Evolutionary conservation across 192 early-diverging fungal species (phyloP).

Genomic region (Backusella macrospora): DNA sequence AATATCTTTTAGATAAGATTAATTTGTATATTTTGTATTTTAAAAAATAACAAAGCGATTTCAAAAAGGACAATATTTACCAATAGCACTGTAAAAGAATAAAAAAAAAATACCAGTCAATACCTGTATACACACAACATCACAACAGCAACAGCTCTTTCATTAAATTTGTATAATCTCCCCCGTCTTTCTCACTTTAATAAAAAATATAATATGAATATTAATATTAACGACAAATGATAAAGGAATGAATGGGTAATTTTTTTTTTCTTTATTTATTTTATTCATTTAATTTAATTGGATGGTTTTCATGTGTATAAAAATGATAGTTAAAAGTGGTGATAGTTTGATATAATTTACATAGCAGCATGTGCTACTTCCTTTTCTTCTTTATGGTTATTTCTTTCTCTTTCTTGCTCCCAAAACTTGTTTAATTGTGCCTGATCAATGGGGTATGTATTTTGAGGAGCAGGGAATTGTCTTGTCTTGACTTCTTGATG

Average conservation of each 20-base stretch:
- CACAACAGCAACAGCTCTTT: background rate
- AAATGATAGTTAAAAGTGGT: background rate
- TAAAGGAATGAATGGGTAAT: background rate
- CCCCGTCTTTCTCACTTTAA: background rate
- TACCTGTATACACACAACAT: background rate
- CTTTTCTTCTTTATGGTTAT: constrained; percentile 8
- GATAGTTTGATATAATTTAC: background rate
- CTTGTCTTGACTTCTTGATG: constrained; percentile 75
- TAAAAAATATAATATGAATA: background rate
- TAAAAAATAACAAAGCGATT: too few relatives aligned
- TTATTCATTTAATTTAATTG: background rate
- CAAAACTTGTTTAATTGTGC: constrained; percentile 53
- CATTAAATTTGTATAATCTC: constrained; percentile 9
- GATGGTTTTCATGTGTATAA: background rate
- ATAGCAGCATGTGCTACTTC: constrained; percentile 2
- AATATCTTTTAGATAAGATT: too few relatives aligned
- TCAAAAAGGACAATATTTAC: too few relatives aligned
- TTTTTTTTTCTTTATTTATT: constrained; percentile 3
- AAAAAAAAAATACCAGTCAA: background rate
- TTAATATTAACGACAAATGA: background rate
- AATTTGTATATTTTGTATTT: too few relatives aligned
- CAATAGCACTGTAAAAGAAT: too few relatives aligned
- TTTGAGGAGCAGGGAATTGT: constrained; percentile 75
- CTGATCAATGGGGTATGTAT: constrained; percentile 81
- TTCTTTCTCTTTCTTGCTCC: constrained; percentile 20